Evolutionary conservation across 2,329 filamentous ascomycete species (phyloP).

Genomic region (Fusarium sororula): DNA sequence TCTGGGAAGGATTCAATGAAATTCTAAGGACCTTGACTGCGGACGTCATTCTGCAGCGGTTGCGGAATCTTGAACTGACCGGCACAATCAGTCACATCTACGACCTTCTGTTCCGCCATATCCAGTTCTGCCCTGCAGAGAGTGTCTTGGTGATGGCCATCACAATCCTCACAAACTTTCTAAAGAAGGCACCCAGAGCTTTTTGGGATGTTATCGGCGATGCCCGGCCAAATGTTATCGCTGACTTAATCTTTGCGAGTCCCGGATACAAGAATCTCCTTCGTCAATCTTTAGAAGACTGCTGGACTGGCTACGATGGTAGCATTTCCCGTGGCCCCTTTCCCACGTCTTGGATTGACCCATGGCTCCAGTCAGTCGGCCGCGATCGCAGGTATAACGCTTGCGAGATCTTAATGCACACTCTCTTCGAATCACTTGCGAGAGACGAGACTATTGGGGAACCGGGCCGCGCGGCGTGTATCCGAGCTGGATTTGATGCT

Average conservation of each 20-base stretch:
- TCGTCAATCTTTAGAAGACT: slow-evolving; percentile 63
- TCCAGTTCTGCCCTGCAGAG: slow-evolving; percentile 59
- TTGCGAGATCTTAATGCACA: slow-evolving; percentile 79
- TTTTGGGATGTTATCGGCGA: slow-evolving; percentile 91
- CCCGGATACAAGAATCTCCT: slow-evolving; percentile 71
- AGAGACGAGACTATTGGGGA: slow-evolving; percentile 63
- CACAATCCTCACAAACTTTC: slow-evolving; percentile 73
- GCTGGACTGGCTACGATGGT: slow-evolving; percentile 53
- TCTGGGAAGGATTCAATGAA: slow-evolving; percentile 81
- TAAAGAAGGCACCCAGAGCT: slow-evolving; percentile 78
- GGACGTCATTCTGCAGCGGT: slow-evolving; percentile 77
- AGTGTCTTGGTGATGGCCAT: slow-evolving; percentile 74
- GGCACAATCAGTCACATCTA: slow-evolving; percentile 69
- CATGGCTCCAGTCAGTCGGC: slow-evolving; percentile 81
- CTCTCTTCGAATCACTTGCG: slow-evolving; percentile 74
- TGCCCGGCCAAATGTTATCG: slow-evolving; percentile 79
- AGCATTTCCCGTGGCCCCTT: slow-evolving; percentile 63
- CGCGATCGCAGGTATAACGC: slow-evolving; percentile 80
- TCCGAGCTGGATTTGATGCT: slow-evolving; percentile 70
- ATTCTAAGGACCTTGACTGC: slow-evolving; percentile 80
- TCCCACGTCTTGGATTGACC: slow-evolving; percentile 79
- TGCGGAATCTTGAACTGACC: slow-evolving; percentile 81
- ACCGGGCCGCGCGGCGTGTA: slow-evolving; percentile 68
- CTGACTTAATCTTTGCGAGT: slow-evolving; percentile 84
- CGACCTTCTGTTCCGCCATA: slow-evolving; percentile 66